Evolutionary conservation across 2,329 filamentous ascomycete genomes (phyloP).

Genomic region (Talaromyces sp.): DNA sequence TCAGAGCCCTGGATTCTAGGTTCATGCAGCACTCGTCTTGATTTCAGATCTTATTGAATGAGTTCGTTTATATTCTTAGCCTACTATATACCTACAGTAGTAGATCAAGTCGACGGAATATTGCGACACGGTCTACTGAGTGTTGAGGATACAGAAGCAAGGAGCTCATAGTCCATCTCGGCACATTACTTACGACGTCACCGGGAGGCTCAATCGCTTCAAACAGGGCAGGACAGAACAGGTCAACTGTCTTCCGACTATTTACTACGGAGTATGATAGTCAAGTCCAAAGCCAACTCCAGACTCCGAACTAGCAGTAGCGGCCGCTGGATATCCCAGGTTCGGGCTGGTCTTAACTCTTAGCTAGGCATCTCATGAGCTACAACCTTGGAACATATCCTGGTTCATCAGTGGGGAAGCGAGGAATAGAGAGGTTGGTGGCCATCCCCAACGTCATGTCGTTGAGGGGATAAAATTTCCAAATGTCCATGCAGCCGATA

Average conservation of each 20-base stretch:
- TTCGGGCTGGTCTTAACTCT: neutral
- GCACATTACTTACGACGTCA: constrained; percentile 5
- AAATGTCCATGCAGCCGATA: neutral
- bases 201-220: neutral
- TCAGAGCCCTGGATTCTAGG: neutral
- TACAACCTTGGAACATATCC: neutral
- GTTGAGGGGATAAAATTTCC: neutral
- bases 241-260: constrained; percentile 1
- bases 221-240: constrained; percentile 6
- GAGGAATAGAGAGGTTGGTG: neutral
- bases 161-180: neutral
- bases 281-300: neutral
- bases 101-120: neutral
- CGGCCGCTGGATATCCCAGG: neutral
- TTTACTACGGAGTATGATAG: too few species aligned
- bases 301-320: neutral
- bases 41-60: neutral
- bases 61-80: neutral
- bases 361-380: neutral
- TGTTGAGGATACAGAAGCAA: neutral
- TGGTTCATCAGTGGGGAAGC: neutral
- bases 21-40: neutral
- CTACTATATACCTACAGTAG: neutral
- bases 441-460: constrained; percentile 12
- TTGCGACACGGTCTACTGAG: neutral